Percentiles rank a stretch among this genome's conserved stretches.
phyloP scores from a whole-genome alignment of 176 grass and related monocot species.

The Elymus sibiricus region DNA sequence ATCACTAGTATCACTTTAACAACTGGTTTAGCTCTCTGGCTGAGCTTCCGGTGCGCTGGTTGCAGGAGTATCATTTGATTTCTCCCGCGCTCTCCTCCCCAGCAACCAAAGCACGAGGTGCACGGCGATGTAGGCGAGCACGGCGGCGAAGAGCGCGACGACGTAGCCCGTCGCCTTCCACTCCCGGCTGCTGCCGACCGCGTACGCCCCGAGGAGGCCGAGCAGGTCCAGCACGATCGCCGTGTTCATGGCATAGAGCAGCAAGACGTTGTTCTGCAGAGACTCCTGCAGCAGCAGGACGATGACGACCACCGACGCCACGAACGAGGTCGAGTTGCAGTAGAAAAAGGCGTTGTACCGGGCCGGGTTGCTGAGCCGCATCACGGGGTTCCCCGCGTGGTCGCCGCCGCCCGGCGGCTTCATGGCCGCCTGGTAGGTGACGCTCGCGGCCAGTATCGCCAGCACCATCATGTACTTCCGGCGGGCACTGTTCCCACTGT shows the following conservation, averaged over 20 bases:
- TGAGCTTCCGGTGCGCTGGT: too few relatives aligned
- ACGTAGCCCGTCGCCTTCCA: neutral
- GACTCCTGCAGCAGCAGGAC: neutral
- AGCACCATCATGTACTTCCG: conserved; percentile 21
- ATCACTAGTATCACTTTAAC: too few relatives aligned
- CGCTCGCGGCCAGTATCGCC: neutral
- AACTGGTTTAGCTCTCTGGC: too few relatives aligned
- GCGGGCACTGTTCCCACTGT: neutral
- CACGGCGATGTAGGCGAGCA: neutral
- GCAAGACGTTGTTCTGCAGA: neutral
- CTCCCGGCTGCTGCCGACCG: neutral
- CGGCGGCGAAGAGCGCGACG: neutral
- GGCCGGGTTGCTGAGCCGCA: neutral
- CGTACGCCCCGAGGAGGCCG: conserved; percentile 4
- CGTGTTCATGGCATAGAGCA: neutral
- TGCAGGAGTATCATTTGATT: neutral
- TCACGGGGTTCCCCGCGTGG: neutral
- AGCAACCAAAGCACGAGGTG: neutral
- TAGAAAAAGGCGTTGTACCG: neutral
- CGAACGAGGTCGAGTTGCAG: conserved; percentile 5
- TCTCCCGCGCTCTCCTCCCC: neutral
- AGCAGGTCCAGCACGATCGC: conserved; percentile 19
- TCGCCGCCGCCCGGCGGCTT: neutral
- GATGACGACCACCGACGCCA: neutral
- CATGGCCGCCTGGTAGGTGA: conserved; percentile 15